phyloP scores from a whole-genome alignment of 306 rosid species.

The Acacia crassicarpa region DNA sequence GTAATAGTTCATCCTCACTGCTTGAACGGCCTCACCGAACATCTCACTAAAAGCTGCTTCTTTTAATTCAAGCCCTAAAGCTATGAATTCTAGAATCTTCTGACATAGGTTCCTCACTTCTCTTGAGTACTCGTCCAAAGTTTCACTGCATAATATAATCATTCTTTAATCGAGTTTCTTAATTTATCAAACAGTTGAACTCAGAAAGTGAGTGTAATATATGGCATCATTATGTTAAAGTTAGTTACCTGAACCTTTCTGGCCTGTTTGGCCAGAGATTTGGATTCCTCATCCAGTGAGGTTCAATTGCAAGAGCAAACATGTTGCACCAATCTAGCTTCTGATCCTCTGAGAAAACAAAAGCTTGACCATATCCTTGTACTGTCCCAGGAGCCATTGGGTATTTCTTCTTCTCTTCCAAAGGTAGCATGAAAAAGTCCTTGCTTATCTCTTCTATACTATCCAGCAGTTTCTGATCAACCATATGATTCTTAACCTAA shows the following conservation, averaged over 20 bases:
- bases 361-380: slow-evolving; percentile 97
- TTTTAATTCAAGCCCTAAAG: slow-evolving; percentile 61
- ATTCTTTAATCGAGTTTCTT: neutral
- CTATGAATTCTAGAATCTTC: slow-evolving; percentile 62
- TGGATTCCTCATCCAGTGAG: slow-evolving; percentile 60
- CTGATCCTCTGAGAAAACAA: slow-evolving; percentile 94
- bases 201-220: neutral
- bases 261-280: slow-evolving; percentile 85
- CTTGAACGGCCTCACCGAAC: slow-evolving; percentile 92
- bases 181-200: neutral
- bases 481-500: slow-evolving; percentile 81
- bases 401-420: slow-evolving; percentile 84
- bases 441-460: slow-evolving; percentile 60
- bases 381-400: slow-evolving; percentile 87
- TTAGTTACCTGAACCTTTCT: slow-evolving; percentile 62
- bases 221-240: neutral
- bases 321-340: slow-evolving; percentile 98
- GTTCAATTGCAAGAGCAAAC: slow-evolving; percentile 93
- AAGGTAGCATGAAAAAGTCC: slow-evolving; percentile 89
- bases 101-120: slow-evolving; percentile 68
- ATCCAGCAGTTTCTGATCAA: slow-evolving; percentile 66
- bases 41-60: slow-evolving; percentile 56
- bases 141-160: slow-evolving; percentile 57
- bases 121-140: slow-evolving; percentile 73
- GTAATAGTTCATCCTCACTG: slow-evolving; percentile 92